Percentiles rank a stretch among this genome's conserved stretches.
phyloP scores from a whole-genome alignment of 2,329 filamentous ascomycete genomes.

The Sclerotinia sclerotiorum region DNA sequence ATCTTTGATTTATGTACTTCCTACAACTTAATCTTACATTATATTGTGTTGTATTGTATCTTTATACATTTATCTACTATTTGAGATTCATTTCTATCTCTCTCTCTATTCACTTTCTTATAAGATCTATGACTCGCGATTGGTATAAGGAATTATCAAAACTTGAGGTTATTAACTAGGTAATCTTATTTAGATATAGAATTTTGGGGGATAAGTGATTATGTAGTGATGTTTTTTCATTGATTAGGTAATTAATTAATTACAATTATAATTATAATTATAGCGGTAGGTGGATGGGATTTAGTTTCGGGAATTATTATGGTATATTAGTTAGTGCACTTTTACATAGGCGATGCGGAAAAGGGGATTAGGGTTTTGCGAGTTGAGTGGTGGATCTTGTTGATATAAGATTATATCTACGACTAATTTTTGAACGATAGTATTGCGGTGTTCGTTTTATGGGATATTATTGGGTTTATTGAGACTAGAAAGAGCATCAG shows the following conservation, averaged over 20 bases:
- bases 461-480: too few relatives aligned
- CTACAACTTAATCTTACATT: neutral
- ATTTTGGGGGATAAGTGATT: neutral
- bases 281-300: too few relatives aligned
- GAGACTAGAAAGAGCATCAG: too few relatives aligned
- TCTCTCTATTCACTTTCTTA: neutral
- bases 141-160: neutral
- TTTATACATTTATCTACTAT: neutral
- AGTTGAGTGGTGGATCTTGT: neutral
- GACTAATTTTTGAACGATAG: neutral
- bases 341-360: neutral
- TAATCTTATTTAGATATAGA: too few relatives aligned
- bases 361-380: neutral
- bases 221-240: too few relatives aligned
- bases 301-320: neutral
- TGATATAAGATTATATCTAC: neutral
- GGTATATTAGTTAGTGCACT: neutral
- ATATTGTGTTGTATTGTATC: too few relatives aligned
- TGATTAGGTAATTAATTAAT: too few relatives aligned
- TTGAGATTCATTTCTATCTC: neutral
- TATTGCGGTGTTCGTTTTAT: neutral
- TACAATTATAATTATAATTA: too few relatives aligned
- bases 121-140: neutral
- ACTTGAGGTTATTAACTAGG: too few relatives aligned
- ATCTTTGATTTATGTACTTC: neutral